A percentile compares a stretch with the other conserved stretches of the same genome.
Conservation (phyloP, 768 basidiomycete species). For the Phaffia australis region DNA sequence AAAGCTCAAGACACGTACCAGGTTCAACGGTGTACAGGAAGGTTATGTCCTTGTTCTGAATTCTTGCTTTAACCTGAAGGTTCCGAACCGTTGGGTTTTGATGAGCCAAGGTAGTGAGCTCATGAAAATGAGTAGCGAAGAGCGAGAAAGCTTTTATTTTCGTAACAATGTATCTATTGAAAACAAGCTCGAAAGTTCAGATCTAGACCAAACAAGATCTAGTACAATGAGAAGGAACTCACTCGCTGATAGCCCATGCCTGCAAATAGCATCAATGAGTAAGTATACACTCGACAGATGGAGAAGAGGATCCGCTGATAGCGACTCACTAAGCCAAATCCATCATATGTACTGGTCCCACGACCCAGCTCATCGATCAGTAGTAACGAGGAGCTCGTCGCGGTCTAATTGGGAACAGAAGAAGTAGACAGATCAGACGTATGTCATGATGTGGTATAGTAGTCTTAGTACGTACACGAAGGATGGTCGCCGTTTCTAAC, state of each 20-base stretch:
- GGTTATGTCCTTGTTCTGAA: conserved; percentile 52
- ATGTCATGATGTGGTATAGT: background rate
- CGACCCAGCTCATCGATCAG: conserved; percentile 71
- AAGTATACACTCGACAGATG: no score
- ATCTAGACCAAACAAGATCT: background rate
- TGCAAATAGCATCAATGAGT: no score
- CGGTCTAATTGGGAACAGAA: conserved; percentile 48
- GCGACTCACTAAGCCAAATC: conserved; percentile 42
- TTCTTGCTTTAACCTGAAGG: conserved; percentile 88
- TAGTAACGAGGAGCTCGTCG: conserved; percentile 81
- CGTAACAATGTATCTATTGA: conserved; percentile 73
- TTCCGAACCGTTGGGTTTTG: conserved; percentile 81
- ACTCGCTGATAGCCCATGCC: conserved; percentile 99
- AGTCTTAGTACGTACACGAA: no score
- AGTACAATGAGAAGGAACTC: conserved; percentile 31
- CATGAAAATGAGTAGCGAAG: conserved; percentile 97
- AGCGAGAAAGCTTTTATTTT: conserved; percentile 86
- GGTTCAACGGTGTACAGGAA: conserved; percentile 63
- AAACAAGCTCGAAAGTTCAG: background rate
- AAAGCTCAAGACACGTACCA: conserved; percentile 46
- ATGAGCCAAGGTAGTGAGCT: conserved; percentile 82
- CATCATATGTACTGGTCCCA: conserved; percentile 22
- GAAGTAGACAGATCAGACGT: background rate
- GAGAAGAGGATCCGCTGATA: conserved; percentile 52
- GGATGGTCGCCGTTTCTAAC: no score